Base-by-base conservation (phyloP, 2,329 filamentous ascomycete genomes). In the Aspergillus oerlinghausenensis region DNA sequence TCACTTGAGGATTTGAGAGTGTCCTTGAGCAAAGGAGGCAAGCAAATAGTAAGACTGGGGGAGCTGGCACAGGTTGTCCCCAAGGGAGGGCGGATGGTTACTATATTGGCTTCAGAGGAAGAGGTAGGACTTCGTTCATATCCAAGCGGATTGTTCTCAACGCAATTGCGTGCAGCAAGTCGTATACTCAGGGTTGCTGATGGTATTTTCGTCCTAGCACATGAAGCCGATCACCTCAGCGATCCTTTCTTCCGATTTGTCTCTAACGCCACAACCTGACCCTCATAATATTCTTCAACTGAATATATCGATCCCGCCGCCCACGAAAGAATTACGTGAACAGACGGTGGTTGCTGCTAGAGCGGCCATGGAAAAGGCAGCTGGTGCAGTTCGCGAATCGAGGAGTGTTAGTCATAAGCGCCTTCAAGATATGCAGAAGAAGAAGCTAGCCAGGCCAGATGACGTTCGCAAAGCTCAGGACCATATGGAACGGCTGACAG, bases 31-130 rank as follows among this genome's bases (percentile, higher is more conserved):
- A 83, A 86, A 73, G 72, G 71, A 21, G 65, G 54, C 23, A 83
- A 81, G 57, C 76, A 82, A 57, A 81, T 73, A 1, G 77, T 82
- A 50, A 79, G 75, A 60, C 64, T 90, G 51, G 79, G 81, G 9
- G 86, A 88, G 66, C 66, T 90, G 55, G 87, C 86, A 2, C 86
- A 88, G 67, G 84, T 89, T 17, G 77, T 89, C 42, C 84, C 85
- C 0, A 85, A 86, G 65, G 85, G 81, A 26, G 79, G 86, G 10
- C 73, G 86, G 55, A 79, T 79, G 63, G 70, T 88, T 29, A 81
- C 83, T 57, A 76, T 89, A n/a, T 69, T 88, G 23, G 84, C 83
- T 42, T 82, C 84, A 14, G 87, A 89, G 65, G 81, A 84, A 65
- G 82, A 84, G 57, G 85, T 88, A 68, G 64, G 80, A 76, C 61